Conservation (phyloP, 345 rosid genomes). For the Punica granatum region DNA sequence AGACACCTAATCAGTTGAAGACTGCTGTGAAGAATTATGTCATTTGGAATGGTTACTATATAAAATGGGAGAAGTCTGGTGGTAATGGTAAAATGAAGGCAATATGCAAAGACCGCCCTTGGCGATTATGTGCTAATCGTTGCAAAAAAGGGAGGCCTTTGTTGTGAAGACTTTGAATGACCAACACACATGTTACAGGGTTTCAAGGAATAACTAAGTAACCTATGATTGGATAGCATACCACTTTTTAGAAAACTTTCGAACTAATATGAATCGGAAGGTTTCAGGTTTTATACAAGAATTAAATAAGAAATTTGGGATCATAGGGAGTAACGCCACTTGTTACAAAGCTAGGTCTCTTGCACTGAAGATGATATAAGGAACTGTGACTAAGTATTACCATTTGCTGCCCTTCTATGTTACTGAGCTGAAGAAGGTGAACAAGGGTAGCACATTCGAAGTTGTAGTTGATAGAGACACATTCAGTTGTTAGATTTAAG, state of each 20-base stretch:
- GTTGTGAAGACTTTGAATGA: neutral
- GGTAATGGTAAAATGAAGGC: neutral
- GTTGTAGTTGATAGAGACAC: neutral
- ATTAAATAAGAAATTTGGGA: neutral
- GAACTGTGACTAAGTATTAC: neutral
- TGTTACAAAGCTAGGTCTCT: neutral
- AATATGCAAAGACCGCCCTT: neutral
- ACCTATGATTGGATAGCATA: neutral
- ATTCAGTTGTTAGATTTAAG: neutral
- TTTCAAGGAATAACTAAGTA: neutral
- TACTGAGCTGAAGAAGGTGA: neutral
- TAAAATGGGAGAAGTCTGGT: neutral
- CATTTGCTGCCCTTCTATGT: neutral
- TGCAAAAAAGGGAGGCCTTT: neutral
- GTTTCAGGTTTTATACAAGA: neutral
- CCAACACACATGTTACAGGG: neutral
- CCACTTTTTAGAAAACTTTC: neutral
- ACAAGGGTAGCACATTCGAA: neutral
- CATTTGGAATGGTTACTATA: neutral
- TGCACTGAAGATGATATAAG: neutral
- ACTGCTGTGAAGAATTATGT: neutral
- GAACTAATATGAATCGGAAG: neutral
- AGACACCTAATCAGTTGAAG: neutral
- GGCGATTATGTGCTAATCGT: neutral
- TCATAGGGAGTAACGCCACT: neutral